A percentile compares a stretch with the other conserved stretches of the same genome.
These are phyloP conservation scores for Citrus hindsii DNA, from an alignment of 345 rosid species.

Conservation along the genomic window DNA sequence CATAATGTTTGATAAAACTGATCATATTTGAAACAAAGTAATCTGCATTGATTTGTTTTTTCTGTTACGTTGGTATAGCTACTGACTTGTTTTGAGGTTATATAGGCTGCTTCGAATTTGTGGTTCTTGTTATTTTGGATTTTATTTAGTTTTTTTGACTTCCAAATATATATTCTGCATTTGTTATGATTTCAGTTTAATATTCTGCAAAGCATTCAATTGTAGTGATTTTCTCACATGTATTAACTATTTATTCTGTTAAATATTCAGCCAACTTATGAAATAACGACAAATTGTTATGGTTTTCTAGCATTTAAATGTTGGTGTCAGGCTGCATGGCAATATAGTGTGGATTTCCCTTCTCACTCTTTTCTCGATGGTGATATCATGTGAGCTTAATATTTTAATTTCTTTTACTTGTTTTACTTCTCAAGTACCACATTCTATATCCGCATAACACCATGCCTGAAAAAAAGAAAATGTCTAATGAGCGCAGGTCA, in stretches of 20 bases:
- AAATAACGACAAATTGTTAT: conserved; percentile 10
- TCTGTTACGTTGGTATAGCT: neutral
- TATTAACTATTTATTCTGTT: neutral
- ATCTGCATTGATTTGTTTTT: neutral
- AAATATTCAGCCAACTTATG: conserved; percentile 18
- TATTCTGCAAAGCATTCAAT: neutral
- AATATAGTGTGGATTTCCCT: conserved; percentile 57
- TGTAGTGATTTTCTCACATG: conserved; percentile 1
- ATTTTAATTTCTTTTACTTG: conserved; percentile 21
- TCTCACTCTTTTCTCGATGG: conserved; percentile 61
- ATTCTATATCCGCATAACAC: conserved; percentile 5
- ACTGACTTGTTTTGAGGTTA: neutral
- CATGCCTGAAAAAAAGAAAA: conserved; percentile 13
- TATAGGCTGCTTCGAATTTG: neutral
- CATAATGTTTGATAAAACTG: neutral
- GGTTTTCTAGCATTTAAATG: conserved; percentile 82
- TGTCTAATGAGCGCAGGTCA: conserved; percentile 56
- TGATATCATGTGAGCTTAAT: conserved; percentile 79
- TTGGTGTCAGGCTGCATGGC: conserved; percentile 96
- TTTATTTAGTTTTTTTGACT: neutral
- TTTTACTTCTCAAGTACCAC: conserved; percentile 15
- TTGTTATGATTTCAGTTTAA: neutral
- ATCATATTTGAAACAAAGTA: neutral
- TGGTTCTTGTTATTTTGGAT: neutral
- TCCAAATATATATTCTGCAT: neutral